Evolutionary conservation across 352 stramenopile genomes (phyloP), one percentile per base, ranked within the genome.

Genomic region (Achlya hypogyna): DNA sequence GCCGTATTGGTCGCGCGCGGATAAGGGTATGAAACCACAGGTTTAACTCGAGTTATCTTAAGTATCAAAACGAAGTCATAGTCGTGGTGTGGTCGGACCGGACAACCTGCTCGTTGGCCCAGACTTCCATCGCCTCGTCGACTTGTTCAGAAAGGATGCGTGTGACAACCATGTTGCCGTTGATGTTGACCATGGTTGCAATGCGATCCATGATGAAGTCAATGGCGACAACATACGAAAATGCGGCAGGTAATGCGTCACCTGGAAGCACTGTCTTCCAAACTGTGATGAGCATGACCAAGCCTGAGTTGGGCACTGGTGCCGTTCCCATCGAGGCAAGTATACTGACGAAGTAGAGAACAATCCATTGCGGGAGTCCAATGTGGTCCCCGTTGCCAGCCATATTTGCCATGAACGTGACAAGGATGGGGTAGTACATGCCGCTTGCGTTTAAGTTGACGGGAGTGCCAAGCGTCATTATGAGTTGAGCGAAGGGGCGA

Each of bases 81-180:
- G 14, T 45, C 12, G 38, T 45, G 2, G 38, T 10, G n/a, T n/a
- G n/a, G 6, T 45, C 38, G 6, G 38, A 45, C 12, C 38, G 38
- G 6, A 45, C 38, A 9, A 45, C n/a, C 6, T 45, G 38, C 38
- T 45, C 38, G 38, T 45, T 45, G 38, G 38, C 38, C 38, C 38
- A 45, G 38, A 45, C 38, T 58, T 58, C 51, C n/a, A 58, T 32
- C 0, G 77, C 58, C 53, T 89, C 77, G 56, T 90, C 78, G 51
- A 90, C 72, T 56, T 87, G 75, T 63, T 88, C 80, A 54, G 82
- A 78, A 51, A 91, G 75, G 62, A 91, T 89, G 63, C 80, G 80
- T 67, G 82, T 75, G 43, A 91, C 78, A 47, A 87, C 88, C 40
- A 74, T 78, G 69, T 88, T 74, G 5, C 82, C 80, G 2, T 88